Evolutionary conservation across 805 yeast genomes (phyloP).

Genomic region (Metahyphopichia silvanorum): DNA sequence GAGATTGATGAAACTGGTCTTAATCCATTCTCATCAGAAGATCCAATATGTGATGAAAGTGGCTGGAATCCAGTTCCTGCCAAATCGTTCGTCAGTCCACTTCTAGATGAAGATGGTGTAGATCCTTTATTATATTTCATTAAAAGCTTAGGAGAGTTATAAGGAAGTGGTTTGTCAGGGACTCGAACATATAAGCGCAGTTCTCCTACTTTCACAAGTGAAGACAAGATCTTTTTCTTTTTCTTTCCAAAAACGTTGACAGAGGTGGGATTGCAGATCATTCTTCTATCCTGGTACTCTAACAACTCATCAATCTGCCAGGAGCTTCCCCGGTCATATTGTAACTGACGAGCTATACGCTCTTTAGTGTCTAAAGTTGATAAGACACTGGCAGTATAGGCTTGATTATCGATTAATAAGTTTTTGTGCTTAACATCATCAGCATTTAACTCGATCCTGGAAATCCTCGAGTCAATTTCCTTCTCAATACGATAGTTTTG

Average conservation of each 20-base stretch:
- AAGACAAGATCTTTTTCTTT: slow-evolving; percentile 34
- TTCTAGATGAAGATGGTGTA: too few species aligned
- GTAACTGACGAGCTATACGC: slow-evolving; percentile 5
- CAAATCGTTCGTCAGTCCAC: slow-evolving; percentile 1
- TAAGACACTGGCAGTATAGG: slow-evolving; percentile 1
- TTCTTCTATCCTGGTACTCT: slow-evolving; percentile 14
- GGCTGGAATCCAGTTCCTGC: slow-evolving; percentile 3
- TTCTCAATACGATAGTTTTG: slow-evolving; percentile 28
- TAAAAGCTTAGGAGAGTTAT: slow-evolving; percentile 34
- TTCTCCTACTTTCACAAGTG: slow-evolving; percentile 29
- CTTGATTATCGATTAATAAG: slow-evolving; percentile 12
- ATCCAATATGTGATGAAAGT: slow-evolving; percentile 3
- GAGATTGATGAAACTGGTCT: slow-evolving; percentile 11
- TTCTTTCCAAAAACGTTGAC: slow-evolving; percentile 29
- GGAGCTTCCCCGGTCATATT: slow-evolving; percentile 3
- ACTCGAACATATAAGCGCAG: slow-evolving; percentile 31
- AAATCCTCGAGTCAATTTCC: slow-evolving; percentile 33
- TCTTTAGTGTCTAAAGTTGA: slow-evolving; percentile 7
- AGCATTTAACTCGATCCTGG: slow-evolving; percentile 18
- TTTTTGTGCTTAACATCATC: slow-evolving; percentile 34
- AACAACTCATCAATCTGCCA: slow-evolving; percentile 5
- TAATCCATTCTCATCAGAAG: slow-evolving; percentile 7
- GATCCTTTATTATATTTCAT: slow-evolving; percentile 31
- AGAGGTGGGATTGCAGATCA: slow-evolving; percentile 25
- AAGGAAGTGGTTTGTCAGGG: slow-evolving; percentile 32